Evolutionary conservation across 257 asterid genomes (phyloP).

Genomic region (Lycium barbarum): DNA sequence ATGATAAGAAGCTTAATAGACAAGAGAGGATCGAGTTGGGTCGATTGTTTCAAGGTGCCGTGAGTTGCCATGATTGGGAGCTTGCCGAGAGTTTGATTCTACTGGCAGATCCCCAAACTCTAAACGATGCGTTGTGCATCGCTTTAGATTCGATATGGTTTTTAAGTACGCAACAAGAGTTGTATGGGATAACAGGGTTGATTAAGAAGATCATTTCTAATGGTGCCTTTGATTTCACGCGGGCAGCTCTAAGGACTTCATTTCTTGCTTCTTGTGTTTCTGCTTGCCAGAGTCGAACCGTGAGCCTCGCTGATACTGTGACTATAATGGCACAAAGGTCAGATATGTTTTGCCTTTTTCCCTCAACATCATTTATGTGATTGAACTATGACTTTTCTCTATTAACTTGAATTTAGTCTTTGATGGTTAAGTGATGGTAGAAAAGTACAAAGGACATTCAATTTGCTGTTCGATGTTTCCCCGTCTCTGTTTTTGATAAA

Average conservation of each 20-base stretch:
- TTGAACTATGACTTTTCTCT: background rate
- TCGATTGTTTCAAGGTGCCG: constrained; percentile 92
- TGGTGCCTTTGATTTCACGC: constrained; percentile 94
- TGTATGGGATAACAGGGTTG: constrained; percentile 80
- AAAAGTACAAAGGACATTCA: background rate
- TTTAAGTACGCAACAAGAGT: constrained; percentile 73
- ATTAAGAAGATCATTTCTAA: constrained; percentile 82
- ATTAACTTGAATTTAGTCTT: constrained; percentile 7
- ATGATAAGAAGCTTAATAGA: constrained; percentile 78
- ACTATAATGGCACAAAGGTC: constrained; percentile 98
- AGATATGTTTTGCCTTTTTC: background rate
- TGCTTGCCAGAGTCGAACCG: constrained; percentile 95
- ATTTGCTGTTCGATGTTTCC: background rate
- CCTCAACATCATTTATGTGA: constrained; percentile 10
- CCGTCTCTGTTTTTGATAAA: background rate
- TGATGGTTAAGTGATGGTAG: background rate
- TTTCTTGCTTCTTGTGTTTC: constrained; percentile 99
- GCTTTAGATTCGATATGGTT: constrained; percentile 96
- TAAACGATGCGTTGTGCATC: constrained; percentile 91
- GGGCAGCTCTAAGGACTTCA: constrained; percentile 97
- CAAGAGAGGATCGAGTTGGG: constrained; percentile 94
- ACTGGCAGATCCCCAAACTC: constrained; percentile 94
- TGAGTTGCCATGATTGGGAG: constrained; percentile 96
- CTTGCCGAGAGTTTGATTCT: constrained; percentile 85
- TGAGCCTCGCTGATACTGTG: constrained; percentile 99